These are phyloP conservation scores for Iris macrosiphon DNA, from an alignment of 106 monocot species.

Conservation along the genomic window DNA sequence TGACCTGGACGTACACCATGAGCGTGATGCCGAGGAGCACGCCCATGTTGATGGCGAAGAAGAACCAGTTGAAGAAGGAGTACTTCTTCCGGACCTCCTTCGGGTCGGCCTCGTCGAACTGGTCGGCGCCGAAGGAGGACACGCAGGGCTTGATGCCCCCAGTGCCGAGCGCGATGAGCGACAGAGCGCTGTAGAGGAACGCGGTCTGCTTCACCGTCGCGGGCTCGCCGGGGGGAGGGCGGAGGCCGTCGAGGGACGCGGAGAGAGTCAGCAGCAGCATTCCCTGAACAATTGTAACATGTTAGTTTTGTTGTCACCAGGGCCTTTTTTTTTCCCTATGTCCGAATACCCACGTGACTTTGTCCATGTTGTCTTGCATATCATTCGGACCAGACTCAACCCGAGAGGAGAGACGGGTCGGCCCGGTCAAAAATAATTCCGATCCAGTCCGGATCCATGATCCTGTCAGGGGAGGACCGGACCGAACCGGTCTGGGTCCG, in stretches of 20 bases:
- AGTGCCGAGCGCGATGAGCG: conserved; percentile 40
- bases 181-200: conserved; percentile 26
- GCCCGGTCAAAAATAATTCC: too few species aligned
- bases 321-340: too few species aligned
- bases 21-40: conserved; percentile 23
- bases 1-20: conserved; percentile 27
- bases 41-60: conserved; percentile 44
- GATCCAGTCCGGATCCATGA: too few species aligned
- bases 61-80: conserved; percentile 75
- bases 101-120: conserved; percentile 38
- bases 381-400: too few species aligned
- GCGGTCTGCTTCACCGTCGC: conserved; percentile 12
- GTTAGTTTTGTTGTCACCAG: too few species aligned
- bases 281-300: conserved; percentile 28
- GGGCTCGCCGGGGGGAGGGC: conserved; percentile 17
- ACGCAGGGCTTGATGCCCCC: conserved; percentile 60
- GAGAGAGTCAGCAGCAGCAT: conserved; percentile 35
- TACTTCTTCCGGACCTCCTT: conserved; percentile 23
- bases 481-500: too few species aligned
- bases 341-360: too few species aligned
- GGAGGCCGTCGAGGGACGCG: conserved; percentile 15
- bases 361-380: too few species aligned
- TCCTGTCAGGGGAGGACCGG: too few species aligned
- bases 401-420: too few species aligned
- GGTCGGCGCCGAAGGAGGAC: conserved; percentile 54